These are phyloP conservation scores for Populus ilicifolia DNA, from an alignment of 345 rosid genomes.

Conservation along the genomic window DNA sequence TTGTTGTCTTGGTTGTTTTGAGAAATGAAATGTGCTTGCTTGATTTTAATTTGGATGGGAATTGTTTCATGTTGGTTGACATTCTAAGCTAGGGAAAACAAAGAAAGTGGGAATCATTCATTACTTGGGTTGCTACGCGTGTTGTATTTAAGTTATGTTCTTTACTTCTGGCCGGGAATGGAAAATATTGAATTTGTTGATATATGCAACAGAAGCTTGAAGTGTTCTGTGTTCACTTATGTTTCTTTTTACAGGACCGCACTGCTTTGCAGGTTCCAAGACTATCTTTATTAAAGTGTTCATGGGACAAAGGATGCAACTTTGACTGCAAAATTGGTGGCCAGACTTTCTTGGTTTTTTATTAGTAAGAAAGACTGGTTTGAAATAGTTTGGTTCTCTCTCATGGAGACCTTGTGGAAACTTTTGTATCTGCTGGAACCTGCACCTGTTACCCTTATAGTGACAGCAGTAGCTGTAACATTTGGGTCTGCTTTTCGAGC, in stretches of 20 bases:
- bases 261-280: conserved; percentile 40
- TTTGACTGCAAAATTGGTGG: conserved; percentile 15
- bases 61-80: background rate
- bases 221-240: background rate
- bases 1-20: background rate
- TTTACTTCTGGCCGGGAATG: background rate
- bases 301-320: conserved; percentile 28
- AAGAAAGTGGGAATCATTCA: background rate
- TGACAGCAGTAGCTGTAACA: conserved; percentile 82
- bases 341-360: background rate
- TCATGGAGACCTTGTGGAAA: conserved; percentile 80
- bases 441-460: conserved; percentile 74
- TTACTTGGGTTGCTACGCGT: background rate
- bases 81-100: background rate
- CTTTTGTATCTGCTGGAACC: conserved; percentile 84
- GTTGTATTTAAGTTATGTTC: background rate
- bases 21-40: background rate
- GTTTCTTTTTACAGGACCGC: background rate
- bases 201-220: background rate
- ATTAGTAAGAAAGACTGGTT: conserved; percentile 3
- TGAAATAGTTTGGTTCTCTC: conserved; percentile 12
- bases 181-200: background rate
- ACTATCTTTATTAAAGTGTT: conserved; percentile 21
- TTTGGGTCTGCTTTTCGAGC: conserved; percentile 96
- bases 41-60: background rate